Conservation (phyloP, 2,329 filamentous ascomycete species). For the Verticillium nonalfalfae region DNA sequence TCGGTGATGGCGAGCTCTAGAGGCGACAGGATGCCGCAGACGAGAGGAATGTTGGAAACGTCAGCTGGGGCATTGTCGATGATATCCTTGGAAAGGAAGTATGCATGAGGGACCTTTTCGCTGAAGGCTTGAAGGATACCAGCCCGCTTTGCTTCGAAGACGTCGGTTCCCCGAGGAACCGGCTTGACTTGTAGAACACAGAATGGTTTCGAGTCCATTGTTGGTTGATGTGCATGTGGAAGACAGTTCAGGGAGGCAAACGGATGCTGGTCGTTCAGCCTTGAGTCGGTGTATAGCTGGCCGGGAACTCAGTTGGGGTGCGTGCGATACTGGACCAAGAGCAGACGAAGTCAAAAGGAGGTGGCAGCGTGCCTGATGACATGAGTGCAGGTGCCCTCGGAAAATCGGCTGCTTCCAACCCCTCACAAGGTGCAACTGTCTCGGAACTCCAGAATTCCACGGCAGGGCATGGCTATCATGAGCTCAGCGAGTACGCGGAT, state of each 20-base stretch:
- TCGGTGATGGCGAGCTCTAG: conserved; percentile 43
- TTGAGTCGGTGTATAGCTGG: neutral
- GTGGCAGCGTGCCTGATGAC: no score
- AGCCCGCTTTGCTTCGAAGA: conserved; percentile 16
- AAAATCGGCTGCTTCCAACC: neutral
- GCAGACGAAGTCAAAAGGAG: neutral
- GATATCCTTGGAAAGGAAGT: conserved; percentile 19
- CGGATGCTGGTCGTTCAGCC: neutral
- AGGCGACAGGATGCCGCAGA: conserved; percentile 34
- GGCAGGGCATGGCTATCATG: no score
- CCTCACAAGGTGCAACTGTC: neutral
- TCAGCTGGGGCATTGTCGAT: conserved; percentile 20
- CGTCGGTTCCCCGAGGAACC: conserved; percentile 12
- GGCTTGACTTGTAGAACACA: neutral
- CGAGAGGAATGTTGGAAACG: conserved; percentile 21
- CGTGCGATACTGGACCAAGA: neutral
- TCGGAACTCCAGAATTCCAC: neutral
- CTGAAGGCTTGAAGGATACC: conserved; percentile 21
- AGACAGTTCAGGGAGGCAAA: neutral
- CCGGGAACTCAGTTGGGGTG: neutral
- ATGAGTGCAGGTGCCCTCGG: neutral
- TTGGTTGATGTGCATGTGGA: neutral
- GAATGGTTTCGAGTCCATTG: neutral
- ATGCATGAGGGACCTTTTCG: conserved; percentile 20
- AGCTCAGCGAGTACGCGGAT: no score